A percentile compares a stretch with the other conserved stretches of the same genome.
Conservation (phyloP, 257 asterid genomes). For the Penstemon barbatus region DNA sequence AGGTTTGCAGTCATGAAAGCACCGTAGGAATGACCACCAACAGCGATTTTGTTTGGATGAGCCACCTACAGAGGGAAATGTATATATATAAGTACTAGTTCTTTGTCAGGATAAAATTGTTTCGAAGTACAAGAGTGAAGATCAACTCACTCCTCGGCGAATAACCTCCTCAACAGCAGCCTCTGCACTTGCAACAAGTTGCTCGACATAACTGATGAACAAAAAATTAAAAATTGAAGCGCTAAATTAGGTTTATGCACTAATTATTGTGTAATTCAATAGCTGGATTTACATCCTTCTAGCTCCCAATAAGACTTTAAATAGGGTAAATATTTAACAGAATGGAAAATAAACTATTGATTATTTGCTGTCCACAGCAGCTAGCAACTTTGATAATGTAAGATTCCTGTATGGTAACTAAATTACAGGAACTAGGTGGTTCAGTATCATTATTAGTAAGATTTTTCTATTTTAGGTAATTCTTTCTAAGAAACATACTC, state of each 20-base stretch:
- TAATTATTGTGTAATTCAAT: background rate
- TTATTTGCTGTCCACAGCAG: background rate
- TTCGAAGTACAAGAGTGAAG: conserved; percentile 9
- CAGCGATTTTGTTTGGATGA: conserved; percentile 81
- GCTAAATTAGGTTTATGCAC: background rate
- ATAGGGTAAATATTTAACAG: background rate
- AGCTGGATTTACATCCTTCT: conserved; percentile 8
- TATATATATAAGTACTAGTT: conserved; percentile 25
- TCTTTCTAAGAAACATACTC: background rate
- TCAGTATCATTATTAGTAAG: background rate
- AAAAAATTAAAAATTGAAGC: conserved; percentile 7
- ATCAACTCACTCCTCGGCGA: conserved; percentile 81
- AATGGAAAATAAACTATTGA: conserved; percentile 1
- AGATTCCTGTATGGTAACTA: conserved; percentile 1
- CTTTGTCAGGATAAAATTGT: background rate
- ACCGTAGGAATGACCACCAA: conserved; percentile 98
- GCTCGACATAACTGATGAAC: conserved; percentile 78
- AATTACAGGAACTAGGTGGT: background rate
- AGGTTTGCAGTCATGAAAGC: conserved; percentile 99
- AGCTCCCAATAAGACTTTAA: background rate
- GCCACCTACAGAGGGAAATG: conserved; percentile 67
- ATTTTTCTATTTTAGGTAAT: background rate
- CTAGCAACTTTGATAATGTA: background rate
- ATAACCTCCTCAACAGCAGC: conserved; percentile 97
- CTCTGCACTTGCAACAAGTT: conserved; percentile 96